These are phyloP conservation scores for Pilaira anomala DNA, from an alignment of 192 early-diverging fungal genomes.

Conservation along the genomic window DNA sequence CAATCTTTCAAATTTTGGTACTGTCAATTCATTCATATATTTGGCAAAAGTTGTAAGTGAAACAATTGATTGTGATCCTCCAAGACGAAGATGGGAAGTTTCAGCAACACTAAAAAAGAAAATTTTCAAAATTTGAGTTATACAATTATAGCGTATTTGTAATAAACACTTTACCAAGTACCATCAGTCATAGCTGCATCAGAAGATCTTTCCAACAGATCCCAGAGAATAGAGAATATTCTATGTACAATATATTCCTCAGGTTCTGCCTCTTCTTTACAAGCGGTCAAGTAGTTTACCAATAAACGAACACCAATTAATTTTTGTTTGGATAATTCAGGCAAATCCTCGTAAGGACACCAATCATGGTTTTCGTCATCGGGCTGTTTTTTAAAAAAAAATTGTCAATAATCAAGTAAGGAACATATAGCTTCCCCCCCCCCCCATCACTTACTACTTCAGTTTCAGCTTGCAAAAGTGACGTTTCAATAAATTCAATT, in stretches of 20 bases:
- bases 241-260: neutral
- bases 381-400: neutral
- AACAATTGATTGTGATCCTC: slow-evolving; percentile 61
- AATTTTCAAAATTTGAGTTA: neutral
- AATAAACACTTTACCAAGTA: slow-evolving; percentile 2
- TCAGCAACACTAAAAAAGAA: slow-evolving; percentile 36
- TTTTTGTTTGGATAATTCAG: slow-evolving; percentile 17
- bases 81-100: slow-evolving; percentile 65
- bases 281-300: slow-evolving; percentile 17
- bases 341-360: slow-evolving; percentile 20
- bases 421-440: no score
- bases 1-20: slow-evolving; percentile 55
- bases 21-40: slow-evolving; percentile 53
- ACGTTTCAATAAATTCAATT: slow-evolving; percentile 6
- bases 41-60: slow-evolving; percentile 51
- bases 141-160: no score
- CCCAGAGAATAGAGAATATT: slow-evolving; percentile 21
- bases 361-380: slow-evolving; percentile 15
- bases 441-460: no score
- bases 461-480: neutral
- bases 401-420: no score
- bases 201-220: slow-evolving; percentile 6
- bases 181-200: slow-evolving; percentile 6
- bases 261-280: neutral
- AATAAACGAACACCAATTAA: slow-evolving; percentile 18